These are phyloP conservation scores for Leccinum subrobustum DNA, from an alignment of 1,284 basidiomycete genomes.

Conservation along the genomic window DNA sequence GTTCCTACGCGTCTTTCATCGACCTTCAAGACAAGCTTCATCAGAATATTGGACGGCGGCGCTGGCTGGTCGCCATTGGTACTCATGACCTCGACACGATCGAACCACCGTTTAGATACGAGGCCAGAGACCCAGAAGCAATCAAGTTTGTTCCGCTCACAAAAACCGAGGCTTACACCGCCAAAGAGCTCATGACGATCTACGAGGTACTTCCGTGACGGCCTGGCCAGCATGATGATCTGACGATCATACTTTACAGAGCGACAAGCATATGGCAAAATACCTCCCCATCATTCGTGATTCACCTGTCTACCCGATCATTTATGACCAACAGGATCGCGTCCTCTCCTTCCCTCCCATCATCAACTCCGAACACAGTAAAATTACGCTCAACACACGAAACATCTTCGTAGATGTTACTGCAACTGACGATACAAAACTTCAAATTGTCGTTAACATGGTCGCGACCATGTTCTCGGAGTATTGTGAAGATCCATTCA, in stretches of 20 bases:
- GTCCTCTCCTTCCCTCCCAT: slow-evolving; percentile 98
- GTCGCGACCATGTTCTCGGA: slow-evolving; percentile 97
- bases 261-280: slow-evolving; percentile 86
- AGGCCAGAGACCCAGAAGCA: slow-evolving; percentile 83
- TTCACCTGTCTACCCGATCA: slow-evolving; percentile 96
- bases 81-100: slow-evolving; percentile 97
- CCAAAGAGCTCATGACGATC: slow-evolving; percentile 77
- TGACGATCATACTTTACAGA: slow-evolving; percentile 43
- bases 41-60: slow-evolving; percentile 89
- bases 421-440: slow-evolving; percentile 96
- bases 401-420: slow-evolving; percentile 98
- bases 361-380: slow-evolving; percentile 96
- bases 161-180: slow-evolving; percentile 62
- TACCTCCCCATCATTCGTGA: slow-evolving; percentile 94
- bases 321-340: slow-evolving; percentile 86
- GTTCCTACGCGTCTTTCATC: slow-evolving; percentile 96
- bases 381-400: slow-evolving; percentile 92
- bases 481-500: slow-evolving; percentile 90
- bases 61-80: slow-evolving; percentile 94
- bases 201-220: slow-evolving; percentile 68
- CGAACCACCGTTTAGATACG: slow-evolving; percentile 86
- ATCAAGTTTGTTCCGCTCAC: slow-evolving; percentile 82
- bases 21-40: slow-evolving; percentile 98
- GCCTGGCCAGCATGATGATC: slow-evolving; percentile 18
- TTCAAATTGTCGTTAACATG: slow-evolving; percentile 93